Percentiles rank a stretch among this genome's conserved stretches.
These are phyloP conservation scores for Rhizopogon salebrosus DNA, from an alignment of 768 basidiomycete species.

Conservation along the genomic window DNA sequence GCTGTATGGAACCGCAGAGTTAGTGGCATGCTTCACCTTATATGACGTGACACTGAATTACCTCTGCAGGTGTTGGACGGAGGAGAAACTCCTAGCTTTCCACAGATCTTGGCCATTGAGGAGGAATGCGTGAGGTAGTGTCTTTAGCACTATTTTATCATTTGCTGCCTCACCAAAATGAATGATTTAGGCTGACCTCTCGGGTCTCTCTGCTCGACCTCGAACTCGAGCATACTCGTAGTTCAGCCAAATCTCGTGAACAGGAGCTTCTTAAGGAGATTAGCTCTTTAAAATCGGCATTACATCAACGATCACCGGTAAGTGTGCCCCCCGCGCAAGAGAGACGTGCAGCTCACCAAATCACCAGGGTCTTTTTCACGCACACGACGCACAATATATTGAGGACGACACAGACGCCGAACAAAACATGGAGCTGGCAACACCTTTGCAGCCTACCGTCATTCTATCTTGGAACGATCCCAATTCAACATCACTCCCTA, in stretches of 20 bases:
- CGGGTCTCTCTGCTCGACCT: slow-evolving; percentile 23
- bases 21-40: background rate
- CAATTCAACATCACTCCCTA: background rate
- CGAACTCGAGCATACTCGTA: slow-evolving; percentile 23
- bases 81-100: slow-evolving; percentile 11
- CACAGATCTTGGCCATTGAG: slow-evolving; percentile 24
- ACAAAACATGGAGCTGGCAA: slow-evolving; percentile 48
- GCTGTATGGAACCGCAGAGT: slow-evolving; percentile 20
- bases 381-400: slow-evolving; percentile 17
- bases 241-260: slow-evolving; percentile 26
- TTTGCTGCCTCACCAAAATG: background rate
- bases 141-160: background rate
- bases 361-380: slow-evolving; percentile 4
- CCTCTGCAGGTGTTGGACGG: background rate
- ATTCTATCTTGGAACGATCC: slow-evolving; percentile 5
- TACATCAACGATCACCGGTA: slow-evolving; percentile 1
- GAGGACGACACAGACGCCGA: slow-evolving; percentile 33
- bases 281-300: slow-evolving; percentile 7
- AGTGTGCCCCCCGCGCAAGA: background rate
- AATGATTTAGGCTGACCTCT: slow-evolving; percentile 24
- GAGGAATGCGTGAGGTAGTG: slow-evolving; percentile 32
- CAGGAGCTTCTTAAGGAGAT: slow-evolving; percentile 29
- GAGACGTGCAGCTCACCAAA: background rate
- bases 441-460: slow-evolving; percentile 39
- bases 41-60: background rate